Conservation (phyloP, 2,329 filamentous ascomycete species). For the Raffaelea ambrosiae region DNA sequence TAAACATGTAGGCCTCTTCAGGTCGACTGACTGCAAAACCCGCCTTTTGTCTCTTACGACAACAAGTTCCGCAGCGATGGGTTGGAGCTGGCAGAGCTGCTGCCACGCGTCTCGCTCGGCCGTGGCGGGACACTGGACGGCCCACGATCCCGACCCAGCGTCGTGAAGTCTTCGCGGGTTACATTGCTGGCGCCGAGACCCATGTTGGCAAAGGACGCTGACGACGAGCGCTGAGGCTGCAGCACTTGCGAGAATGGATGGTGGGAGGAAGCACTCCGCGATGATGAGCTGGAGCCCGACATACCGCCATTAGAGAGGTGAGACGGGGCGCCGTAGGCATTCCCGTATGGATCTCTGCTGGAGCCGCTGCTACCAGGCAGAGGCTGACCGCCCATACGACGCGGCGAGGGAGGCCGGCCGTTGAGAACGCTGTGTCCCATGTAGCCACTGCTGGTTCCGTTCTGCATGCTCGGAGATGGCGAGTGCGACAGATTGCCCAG, state of each 20-base stretch:
- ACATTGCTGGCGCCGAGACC: constrained; percentile 6
- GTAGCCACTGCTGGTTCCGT: constrained; percentile 2
- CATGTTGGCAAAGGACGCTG: constrained; percentile 19
- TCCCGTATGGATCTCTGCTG: not conserved
- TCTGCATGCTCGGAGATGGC: not conserved
- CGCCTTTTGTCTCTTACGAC: constrained; percentile 30
- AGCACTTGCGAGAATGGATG: constrained; percentile 29
- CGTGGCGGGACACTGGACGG: constrained; percentile 14
- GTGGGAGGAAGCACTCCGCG: constrained; percentile 23
- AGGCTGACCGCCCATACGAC: constrained; percentile 32
- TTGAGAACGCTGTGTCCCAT: constrained; percentile 21
- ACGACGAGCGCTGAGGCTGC: constrained; percentile 23
- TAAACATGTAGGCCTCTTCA: not conserved
- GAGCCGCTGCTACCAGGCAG: constrained; percentile 17
- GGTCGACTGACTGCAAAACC: no score
- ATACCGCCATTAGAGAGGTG: constrained; percentile 24
- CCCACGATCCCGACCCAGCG: constrained; percentile 13
- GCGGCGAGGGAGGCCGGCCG: constrained; percentile 40
- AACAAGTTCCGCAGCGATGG: constrained; percentile 68
- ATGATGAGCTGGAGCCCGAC: not conserved
- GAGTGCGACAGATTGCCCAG: constrained; percentile 1
- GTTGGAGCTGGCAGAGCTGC: constrained; percentile 66
- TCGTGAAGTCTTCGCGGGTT: constrained; percentile 14
- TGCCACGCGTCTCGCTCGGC: constrained; percentile 32
- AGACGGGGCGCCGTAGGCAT: constrained; percentile 12